These are phyloP conservation scores for Sporobolomyces roseus DNA, from an alignment of 768 basidiomycete species.

Conservation along the genomic window DNA sequence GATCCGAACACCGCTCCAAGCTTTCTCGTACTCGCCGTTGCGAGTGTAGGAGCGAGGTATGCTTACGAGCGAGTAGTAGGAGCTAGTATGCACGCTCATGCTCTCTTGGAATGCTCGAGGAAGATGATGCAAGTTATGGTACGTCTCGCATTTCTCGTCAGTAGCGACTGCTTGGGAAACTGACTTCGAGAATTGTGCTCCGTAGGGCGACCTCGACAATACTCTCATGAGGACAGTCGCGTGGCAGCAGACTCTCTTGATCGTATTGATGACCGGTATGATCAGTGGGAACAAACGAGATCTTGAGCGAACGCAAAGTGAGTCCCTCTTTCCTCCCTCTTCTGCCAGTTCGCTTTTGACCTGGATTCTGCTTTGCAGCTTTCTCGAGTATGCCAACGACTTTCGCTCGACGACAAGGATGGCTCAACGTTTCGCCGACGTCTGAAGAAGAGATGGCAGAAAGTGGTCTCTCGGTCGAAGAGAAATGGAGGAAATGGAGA, in stretches of 20 bases:
- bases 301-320: slow-evolving; percentile 34
- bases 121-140: slow-evolving; percentile 30
- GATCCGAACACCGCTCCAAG: slow-evolving; percentile 38
- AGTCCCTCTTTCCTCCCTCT: background rate
- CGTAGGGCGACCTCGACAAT: slow-evolving; percentile 33
- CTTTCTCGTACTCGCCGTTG: slow-evolving; percentile 38
- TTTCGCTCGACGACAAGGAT: slow-evolving; percentile 32
- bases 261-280: slow-evolving; percentile 35
- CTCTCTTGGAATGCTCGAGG: slow-evolving; percentile 28
- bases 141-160: too few species aligned
- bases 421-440: slow-evolving; percentile 22
- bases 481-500: slow-evolving; percentile 38
- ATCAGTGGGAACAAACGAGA: slow-evolving; percentile 41
- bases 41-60: slow-evolving; percentile 36
- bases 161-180: too few species aligned
- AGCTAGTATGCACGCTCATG: slow-evolving; percentile 37
- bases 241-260: slow-evolving; percentile 33
- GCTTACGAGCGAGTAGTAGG: slow-evolving; percentile 33
- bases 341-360: background rate
- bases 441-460: slow-evolving; percentile 13
- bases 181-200: background rate
- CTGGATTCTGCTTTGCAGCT: background rate
- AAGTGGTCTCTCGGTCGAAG: slow-evolving; percentile 25
- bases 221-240: slow-evolving; percentile 37
- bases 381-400: slow-evolving; percentile 36